Base-by-base conservation (phyloP, 768 basidiomycete species). In the Kwoniella botswanensis region DNA sequence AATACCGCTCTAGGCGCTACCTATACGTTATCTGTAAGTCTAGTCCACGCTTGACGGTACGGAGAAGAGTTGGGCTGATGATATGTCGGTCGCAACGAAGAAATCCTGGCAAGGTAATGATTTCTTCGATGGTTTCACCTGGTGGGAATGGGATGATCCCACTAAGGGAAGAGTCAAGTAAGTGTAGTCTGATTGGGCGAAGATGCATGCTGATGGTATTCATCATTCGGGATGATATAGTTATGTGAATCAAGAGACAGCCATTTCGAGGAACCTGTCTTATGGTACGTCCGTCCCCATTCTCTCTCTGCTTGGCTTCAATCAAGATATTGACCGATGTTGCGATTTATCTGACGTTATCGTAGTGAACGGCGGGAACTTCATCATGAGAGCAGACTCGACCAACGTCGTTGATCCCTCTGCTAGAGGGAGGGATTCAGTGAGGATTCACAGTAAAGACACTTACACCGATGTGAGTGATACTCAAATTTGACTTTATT, bases 361-460 rank as follows among this genome's bases (percentile, higher is more conserved):
- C 9, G 6, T 21, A 65, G 70, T 59, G 15, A 24, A 43, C 12
- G 70, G 58, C 50, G 64, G 60, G 22, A 55, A 57, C 35, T 71
- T 71, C 52, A 42, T 61, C 58, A 71, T 71, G 64, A 43, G 64
- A n/a, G 70, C 52, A 1, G 70, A 71, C 41, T 52, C 70, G 2
- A 46, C 56, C 17, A 65, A 66, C 22, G 59, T 66, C 2, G 70
- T 71, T 11, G 26, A 63, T 35, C 35, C 63, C 22, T 65, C 63
- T 18, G 58, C 64, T 42, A 10, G 65, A 61, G 70, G 70, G 13
- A 56, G 70, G 44, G 70, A 71, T 43, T 71, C 70, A 15, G 70
- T 71, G 1, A 58, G 70, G 15, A 71, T 71, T n/a, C 65, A 65
- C 43, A 71, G 70, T 43, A 65, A 60, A 55, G 70, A 71, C 2